Percentiles rank a stretch among this genome's conserved stretches.
phyloP scores from a whole-genome alignment of 805 yeast genomes.

The Cyberlindnera japonica region DNA sequence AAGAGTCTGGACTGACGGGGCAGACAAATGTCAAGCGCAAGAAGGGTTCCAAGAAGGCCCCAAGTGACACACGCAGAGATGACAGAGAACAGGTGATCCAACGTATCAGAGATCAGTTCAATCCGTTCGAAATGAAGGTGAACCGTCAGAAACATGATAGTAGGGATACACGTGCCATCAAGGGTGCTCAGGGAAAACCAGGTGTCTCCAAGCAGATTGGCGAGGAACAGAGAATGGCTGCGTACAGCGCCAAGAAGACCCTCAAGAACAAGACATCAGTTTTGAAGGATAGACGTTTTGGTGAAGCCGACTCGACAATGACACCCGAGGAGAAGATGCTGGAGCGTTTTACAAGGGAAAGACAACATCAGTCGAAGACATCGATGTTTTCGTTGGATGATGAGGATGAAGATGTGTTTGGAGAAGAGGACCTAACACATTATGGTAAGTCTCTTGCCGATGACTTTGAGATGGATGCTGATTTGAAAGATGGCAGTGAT shows the following conservation, averaged over 20 bases:
- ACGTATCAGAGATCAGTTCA: slow-evolving; percentile 76
- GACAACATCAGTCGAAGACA: slow-evolving; percentile 57
- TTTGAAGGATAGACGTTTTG: slow-evolving; percentile 82
- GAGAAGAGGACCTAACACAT: slow-evolving; percentile 60
- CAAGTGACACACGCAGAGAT: slow-evolving; percentile 66
- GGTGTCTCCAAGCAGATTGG: slow-evolving; percentile 66
- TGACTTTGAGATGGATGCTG: slow-evolving; percentile 48
- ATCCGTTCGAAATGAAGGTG: slow-evolving; percentile 80
- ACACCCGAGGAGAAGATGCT: slow-evolving; percentile 92
- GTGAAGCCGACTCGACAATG: slow-evolving; percentile 70
- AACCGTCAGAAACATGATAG: slow-evolving; percentile 69
- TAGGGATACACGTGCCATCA: slow-evolving; percentile 37
- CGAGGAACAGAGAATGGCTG: slow-evolving; percentile 56
- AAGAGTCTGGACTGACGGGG: slow-evolving; percentile 80
- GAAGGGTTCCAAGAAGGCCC: slow-evolving; percentile 44
- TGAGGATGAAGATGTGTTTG: slow-evolving; percentile 39
- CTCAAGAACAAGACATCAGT: slow-evolving; percentile 74
- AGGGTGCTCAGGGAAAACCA: slow-evolving; percentile 61
- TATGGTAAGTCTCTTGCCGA: slow-evolving; percentile 67
- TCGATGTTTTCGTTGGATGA: slow-evolving; percentile 67
- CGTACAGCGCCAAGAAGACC: slow-evolving; percentile 62
- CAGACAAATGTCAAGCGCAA: slow-evolving; percentile 64
- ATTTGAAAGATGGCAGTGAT: slow-evolving; percentile 31
- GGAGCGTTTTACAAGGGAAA: slow-evolving; percentile 88
- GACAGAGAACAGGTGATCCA: slow-evolving; percentile 55